Conservation (phyloP, 1,139 yeast species). For the Trichomonascaceae sp. region DNA sequence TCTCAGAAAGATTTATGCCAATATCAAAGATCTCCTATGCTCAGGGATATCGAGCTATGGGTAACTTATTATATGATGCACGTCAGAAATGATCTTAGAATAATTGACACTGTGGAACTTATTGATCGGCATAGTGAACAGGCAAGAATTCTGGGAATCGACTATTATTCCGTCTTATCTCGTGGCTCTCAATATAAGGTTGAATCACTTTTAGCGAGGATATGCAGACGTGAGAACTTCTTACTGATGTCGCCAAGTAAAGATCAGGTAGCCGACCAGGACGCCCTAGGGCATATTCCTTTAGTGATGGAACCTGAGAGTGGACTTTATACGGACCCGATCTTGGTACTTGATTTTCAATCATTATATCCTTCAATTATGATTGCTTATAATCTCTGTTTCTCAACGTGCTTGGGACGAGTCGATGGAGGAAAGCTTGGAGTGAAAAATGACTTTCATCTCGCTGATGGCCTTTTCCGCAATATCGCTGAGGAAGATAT, state of each 20-base stretch:
- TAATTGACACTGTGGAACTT: conserved; percentile 59
- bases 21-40: conserved; percentile 38
- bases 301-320: conserved; percentile 89
- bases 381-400: conserved; percentile 89
- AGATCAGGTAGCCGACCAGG: conserved; percentile 74
- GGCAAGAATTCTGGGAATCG: conserved; percentile 82
- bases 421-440: conserved; percentile 49
- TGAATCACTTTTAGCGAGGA: conserved; percentile 70
- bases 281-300: conserved; percentile 82
- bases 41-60: conserved; percentile 34
- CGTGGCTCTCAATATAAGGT: conserved; percentile 93
- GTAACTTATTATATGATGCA: conserved; percentile 50
- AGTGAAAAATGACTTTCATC: conserved; percentile 39
- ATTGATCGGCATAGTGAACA: conserved; percentile 72
- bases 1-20: conserved; percentile 44
- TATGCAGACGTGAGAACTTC: conserved; percentile 70
- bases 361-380: conserved; percentile 89
- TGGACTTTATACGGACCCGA: conserved; percentile 78
- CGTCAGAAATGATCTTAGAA: conserved; percentile 42
- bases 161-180: conserved; percentile 77
- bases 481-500: conserved; percentile 42
- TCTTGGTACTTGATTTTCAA: conserved; percentile 86
- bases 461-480: conserved; percentile 55
- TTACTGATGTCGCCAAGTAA: conserved; percentile 75
- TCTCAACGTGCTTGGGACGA: conserved; percentile 77